Conservation (phyloP, 176 grass and related monocot species). For the Tuctoria greenei region DNA sequence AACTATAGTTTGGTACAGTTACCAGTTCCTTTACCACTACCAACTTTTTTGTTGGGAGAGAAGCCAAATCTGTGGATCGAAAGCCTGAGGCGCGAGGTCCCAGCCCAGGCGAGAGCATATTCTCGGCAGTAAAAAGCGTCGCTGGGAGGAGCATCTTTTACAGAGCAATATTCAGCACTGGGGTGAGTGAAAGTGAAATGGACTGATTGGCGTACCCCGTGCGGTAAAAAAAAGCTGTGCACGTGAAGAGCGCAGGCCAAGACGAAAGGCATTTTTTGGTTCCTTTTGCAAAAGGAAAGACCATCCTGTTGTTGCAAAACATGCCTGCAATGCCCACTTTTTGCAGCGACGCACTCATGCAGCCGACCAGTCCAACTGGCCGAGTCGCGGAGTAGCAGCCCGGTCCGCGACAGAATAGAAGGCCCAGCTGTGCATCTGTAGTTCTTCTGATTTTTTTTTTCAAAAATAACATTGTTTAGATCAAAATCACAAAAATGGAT, state of each 20-base stretch:
- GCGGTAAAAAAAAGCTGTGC: conserved; percentile 50
- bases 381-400: neutral
- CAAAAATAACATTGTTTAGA: too few species aligned
- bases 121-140: conserved; percentile 36
- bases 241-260: conserved; percentile 41
- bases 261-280: conserved; percentile 54
- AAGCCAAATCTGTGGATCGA: neutral
- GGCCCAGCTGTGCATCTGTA: neutral
- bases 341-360: conserved; percentile 18
- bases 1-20: neutral
- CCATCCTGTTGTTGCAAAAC: conserved; percentile 17
- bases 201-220: conserved; percentile 23
- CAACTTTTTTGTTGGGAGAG: neutral
- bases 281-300: conserved; percentile 46
- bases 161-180: conserved; percentile 43
- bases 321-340: conserved; percentile 23
- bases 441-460: too few species aligned
- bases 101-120: conserved; percentile 24
- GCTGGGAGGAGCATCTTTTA: neutral
- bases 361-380: neutral
- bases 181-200: conserved; percentile 26
- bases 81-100: conserved; percentile 10
- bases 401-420: neutral
- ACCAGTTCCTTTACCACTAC: neutral
- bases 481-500: too few species aligned